Percentiles rank a stretch among this genome's conserved stretches.
phyloP scores from a whole-genome alignment of 495 filamentous ascomycete species.

The Penicillium goetzii region DNA sequence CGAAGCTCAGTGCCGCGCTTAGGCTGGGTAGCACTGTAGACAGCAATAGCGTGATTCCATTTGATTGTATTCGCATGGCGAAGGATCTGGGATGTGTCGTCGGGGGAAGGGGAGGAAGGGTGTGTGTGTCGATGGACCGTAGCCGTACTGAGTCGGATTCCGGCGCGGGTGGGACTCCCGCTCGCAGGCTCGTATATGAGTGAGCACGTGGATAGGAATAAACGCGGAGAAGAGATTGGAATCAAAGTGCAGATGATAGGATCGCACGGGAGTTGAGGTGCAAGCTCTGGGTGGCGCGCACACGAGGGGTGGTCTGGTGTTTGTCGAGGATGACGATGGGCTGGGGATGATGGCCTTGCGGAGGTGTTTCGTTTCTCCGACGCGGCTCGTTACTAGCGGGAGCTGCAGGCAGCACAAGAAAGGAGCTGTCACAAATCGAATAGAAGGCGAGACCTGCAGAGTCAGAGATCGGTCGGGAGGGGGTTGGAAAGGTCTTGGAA shows the following conservation, averaged over 20 bases:
- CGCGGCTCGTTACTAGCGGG: conserved; percentile 12
- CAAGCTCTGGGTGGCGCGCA: conserved; percentile 7
- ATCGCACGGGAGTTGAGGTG: neutral
- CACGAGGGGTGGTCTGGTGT: conserved; percentile 6
- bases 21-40: conserved; percentile 48
- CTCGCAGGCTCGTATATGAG: neutral
- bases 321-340: conserved; percentile 24
- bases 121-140: neutral
- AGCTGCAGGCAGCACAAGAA: neutral
- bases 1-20: conserved; percentile 51
- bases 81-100: neutral
- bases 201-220: neutral
- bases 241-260: neutral
- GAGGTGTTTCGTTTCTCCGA: conserved; percentile 38
- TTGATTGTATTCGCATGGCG: conserved; percentile 48
- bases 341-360: conserved; percentile 18
- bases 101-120: conserved; percentile 9
- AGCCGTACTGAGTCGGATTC: conserved; percentile 3
- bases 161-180: conserved; percentile 11
- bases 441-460: neutral
- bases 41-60: conserved; percentile 48
- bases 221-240: neutral
- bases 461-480: neutral
- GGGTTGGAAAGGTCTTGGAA: neutral
- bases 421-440: neutral